Conservation (phyloP, 768 basidiomycete species). For the Pulveroboletus sp. region DNA sequence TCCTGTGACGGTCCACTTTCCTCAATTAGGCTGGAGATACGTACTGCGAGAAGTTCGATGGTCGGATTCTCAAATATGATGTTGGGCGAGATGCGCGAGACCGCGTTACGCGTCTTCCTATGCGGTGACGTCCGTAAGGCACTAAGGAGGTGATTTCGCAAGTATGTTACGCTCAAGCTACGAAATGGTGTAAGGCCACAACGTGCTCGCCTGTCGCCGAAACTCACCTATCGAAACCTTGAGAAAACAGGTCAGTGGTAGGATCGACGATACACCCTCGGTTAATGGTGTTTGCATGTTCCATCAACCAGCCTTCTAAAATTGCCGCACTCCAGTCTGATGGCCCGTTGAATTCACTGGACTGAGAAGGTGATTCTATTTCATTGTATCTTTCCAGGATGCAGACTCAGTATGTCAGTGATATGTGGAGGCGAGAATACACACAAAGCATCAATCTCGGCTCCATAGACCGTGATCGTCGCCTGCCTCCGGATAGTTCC, state of each 20-base stretch:
- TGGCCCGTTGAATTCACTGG: no score
- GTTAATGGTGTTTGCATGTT: background rate
- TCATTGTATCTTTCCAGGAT: no score
- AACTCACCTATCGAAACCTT: slow-evolving; percentile 33
- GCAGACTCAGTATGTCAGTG: no score
- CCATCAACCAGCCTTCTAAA: slow-evolving; percentile 10
- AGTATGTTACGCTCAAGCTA: slow-evolving; percentile 23
- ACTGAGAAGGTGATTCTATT: no score
- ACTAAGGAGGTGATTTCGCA: slow-evolving; percentile 17
- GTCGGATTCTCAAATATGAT: slow-evolving; percentile 39
- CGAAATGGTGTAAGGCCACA: no score
- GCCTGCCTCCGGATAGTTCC: slow-evolving; percentile 21
- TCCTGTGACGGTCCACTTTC: background rate
- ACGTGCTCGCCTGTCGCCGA: no score
- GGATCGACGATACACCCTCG: slow-evolving; percentile 1
- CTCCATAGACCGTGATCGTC: slow-evolving; percentile 17
- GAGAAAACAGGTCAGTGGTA: slow-evolving; percentile 19
- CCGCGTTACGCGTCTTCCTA: slow-evolving; percentile 17
- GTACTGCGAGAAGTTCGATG: background rate
- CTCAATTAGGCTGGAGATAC: background rate
- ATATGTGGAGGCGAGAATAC: background rate
- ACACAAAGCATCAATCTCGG: slow-evolving; percentile 25
- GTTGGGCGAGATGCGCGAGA: slow-evolving; percentile 20
- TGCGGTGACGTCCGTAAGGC: slow-evolving; percentile 26
- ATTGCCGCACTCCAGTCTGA: no score